Base-by-base conservation (phyloP, 129 eudicot species). In the Flaveria brownii region DNA sequence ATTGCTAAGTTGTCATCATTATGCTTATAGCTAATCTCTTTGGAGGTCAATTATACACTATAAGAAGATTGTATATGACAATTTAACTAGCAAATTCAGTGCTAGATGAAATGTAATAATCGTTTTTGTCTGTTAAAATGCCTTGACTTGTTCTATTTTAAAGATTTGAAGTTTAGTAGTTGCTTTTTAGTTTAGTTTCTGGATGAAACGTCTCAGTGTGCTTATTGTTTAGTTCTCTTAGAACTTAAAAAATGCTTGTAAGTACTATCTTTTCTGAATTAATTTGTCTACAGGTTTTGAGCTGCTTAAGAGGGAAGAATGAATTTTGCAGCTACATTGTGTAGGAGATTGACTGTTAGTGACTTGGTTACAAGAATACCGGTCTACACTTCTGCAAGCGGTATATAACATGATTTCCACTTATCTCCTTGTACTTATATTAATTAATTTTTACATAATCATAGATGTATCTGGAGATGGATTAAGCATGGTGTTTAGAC, bases 381-480 rank as follows among this genome's bases (percentile, higher is more conserved):
- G 33, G 86, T 81, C 67, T 91, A 91, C 70, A 85, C 72, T 72
- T 72, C 93, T 75, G 96, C 86, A 28, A 88, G 84, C 59, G 97
- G 98, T 94, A 89, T 12, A 77, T 15, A 12, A 14, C 59, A 26
- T 36, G 36, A n/a, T 13, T 56, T 45, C 22, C 16, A 0, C 39
- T n/a, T 11, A 52, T 55, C 56, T 50, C 36, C 66, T 78, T 74
- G 50, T 74, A 60, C 39, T 64, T 66, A 6, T 64, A 18, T 28
- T 78, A 55, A 78, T 46, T 13, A n/a, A 25, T 3, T 28, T 20
- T 18, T 47, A 9, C 36, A 23, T 26, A 49, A 59, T 10, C 47
- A 5, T 56, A 88, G 96, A 93, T 82, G 89, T 78, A 50, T 74
- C 98, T 82, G 97, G 91, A 72, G 96, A 86, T 25, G 98, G 96